Conservation (phyloP, 805 yeast genomes). For the Cyberlindnera veronae region DNA sequence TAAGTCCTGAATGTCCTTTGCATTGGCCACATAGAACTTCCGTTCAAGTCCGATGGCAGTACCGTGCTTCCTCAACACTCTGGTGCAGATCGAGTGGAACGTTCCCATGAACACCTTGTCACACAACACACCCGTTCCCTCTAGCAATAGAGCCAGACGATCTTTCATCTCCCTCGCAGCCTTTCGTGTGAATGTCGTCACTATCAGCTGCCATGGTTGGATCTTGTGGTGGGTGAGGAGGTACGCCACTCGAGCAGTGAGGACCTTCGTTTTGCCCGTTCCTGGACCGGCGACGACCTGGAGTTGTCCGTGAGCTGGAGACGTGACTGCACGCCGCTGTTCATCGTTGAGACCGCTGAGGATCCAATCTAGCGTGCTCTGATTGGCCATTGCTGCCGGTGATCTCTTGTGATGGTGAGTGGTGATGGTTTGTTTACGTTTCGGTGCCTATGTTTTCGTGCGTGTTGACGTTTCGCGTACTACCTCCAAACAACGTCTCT, state of each 20-base stretch:
- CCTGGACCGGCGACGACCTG: constrained; percentile 67
- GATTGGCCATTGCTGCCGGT: background rate
- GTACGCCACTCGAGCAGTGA: constrained; percentile 75
- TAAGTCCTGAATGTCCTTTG: constrained; percentile 51
- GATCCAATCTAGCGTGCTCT: constrained; percentile 1
- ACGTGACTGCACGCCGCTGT: constrained; percentile 44
- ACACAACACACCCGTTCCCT: constrained; percentile 31
- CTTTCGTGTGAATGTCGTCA: constrained; percentile 89
- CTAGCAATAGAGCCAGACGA: constrained; percentile 43
- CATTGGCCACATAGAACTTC: constrained; percentile 57
- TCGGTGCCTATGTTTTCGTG: background rate
- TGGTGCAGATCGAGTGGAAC: constrained; percentile 78
- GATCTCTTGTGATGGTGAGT: background rate
- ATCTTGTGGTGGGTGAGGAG: constrained; percentile 49
- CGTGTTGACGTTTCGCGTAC: constrained; percentile 4
- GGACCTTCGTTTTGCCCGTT: constrained; percentile 72
- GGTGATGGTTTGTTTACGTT: background rate
- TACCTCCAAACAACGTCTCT: no score
- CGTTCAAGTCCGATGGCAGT: constrained; percentile 38
- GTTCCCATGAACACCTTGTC: constrained; percentile 72
- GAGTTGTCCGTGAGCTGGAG: constrained; percentile 37
- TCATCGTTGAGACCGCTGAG: constrained; percentile 33
- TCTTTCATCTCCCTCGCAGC: constrained; percentile 86
- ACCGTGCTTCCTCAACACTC: constrained; percentile 57
- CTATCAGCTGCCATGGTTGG: constrained; percentile 62